Base-by-base conservation (phyloP, 2,329 filamentous ascomycete species). In the Nemania serpens region DNA sequence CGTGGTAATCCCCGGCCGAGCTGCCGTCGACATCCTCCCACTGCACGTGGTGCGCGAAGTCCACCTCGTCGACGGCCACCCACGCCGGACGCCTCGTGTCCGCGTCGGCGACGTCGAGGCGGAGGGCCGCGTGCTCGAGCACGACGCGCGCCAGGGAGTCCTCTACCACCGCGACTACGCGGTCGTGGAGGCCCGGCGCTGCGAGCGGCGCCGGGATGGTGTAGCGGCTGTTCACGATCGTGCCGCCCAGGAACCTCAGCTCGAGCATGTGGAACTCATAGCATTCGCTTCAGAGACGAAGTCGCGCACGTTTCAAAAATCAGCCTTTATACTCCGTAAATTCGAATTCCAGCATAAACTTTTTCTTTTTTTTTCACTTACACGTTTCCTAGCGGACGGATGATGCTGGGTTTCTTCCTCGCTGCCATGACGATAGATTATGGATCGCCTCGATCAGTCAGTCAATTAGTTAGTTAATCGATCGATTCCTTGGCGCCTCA, bases 211-310 rank as follows among this genome's bases (percentile, higher is more conserved):
- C 10, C 1, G 67, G 67, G 15, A 67, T 50, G 12, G 13, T 41
- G 56, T 67, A 71, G 42, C 66, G 68, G 37, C 67, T 68, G 18
- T 62, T 55, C 2, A 71, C 46, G 53, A 58, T 20, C 10, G 62
- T 69, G 43, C 64, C 63, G 13, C 63, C 61, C 29, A 69, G 62
- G 49, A 68, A 68, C 47, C 62, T 49, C 20, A 71, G 53, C 22
- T 61, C 20, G 52, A 69, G 53, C 67, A 70, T 68, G 15, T 67
- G 65, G 17, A 65, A 56, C 49, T 70, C 64, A 52, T 69, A 70
- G 7, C 58, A 55, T 39, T 64, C 62, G 13, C 62, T 64, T 17
- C 15, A n/a, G 1, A 34, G 18, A 15, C 12, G 3, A 15, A 12
- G 10, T 39, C 4, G 2, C 11, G 11, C 13, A 34, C 29, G 12